Conservation (phyloP, 2,329 filamentous ascomycete genomes). For the Diplodia seriata region DNA sequence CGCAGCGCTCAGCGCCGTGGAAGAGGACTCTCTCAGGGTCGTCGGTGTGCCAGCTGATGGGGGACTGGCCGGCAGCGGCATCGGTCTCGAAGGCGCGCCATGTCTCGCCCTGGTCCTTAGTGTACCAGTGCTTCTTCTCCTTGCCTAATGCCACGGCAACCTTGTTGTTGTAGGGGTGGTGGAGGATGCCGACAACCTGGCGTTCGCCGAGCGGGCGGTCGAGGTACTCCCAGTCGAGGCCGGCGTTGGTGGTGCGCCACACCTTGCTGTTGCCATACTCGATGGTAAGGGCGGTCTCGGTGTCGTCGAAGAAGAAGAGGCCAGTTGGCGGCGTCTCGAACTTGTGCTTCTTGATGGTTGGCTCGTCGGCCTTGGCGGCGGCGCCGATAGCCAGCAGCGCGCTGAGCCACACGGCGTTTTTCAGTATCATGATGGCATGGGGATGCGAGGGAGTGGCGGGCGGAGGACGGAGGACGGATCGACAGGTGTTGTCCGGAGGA, state of each 20-base stretch:
- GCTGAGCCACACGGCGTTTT: constrained; percentile 44
- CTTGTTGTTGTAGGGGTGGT: constrained; percentile 79
- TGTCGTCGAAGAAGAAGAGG: constrained; percentile 90
- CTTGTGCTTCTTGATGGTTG: constrained; percentile 66
- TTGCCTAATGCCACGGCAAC: constrained; percentile 82
- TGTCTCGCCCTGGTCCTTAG: constrained; percentile 78
- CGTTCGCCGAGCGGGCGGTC: constrained; percentile 67
- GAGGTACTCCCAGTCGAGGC: constrained; percentile 74
- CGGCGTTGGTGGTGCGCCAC: constrained; percentile 81
- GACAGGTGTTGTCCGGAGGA: constrained; percentile 21
- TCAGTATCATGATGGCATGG: constrained; percentile 34
- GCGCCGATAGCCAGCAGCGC: constrained; percentile 53
- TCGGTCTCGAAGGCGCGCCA: constrained; percentile 77
- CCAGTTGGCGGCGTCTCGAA: constrained; percentile 67
- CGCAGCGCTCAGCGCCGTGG: constrained; percentile 58
- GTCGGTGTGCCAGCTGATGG: constrained; percentile 79
- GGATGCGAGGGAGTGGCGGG: not conserved
- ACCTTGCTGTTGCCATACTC: constrained; percentile 70
- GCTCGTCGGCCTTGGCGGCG: constrained; percentile 63
- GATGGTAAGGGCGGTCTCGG: constrained; percentile 78
- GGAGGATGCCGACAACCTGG: constrained; percentile 67
- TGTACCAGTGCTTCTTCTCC: constrained; percentile 77
- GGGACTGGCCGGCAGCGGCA: constrained; percentile 60
- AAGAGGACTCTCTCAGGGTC: constrained; percentile 88
- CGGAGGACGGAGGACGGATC: not conserved